Evolutionary conservation across 805 yeast species (phyloP).

Genomic region (Yarrowia yakushimensis): DNA sequence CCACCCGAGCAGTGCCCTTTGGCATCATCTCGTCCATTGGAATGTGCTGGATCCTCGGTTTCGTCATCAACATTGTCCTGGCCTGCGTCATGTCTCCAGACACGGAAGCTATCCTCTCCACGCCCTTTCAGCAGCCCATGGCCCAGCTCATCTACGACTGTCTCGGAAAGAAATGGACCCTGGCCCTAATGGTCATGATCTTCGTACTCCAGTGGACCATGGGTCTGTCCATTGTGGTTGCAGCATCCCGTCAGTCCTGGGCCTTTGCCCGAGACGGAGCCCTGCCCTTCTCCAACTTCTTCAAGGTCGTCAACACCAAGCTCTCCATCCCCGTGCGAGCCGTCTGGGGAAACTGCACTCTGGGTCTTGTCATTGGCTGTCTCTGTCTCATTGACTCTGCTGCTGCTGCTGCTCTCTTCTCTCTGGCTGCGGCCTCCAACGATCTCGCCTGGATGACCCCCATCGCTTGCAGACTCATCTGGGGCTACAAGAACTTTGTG

Average conservation of each 20-base stretch:
- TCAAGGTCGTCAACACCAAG: slow-evolving; percentile 55
- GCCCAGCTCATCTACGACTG: slow-evolving; percentile 63
- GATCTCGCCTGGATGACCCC: slow-evolving; percentile 63
- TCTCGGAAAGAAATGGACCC: slow-evolving; percentile 61
- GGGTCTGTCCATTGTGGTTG: slow-evolving; percentile 63
- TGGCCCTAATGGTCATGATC: slow-evolving; percentile 57
- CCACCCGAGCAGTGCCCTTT: slow-evolving; percentile 59
- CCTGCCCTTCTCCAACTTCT: slow-evolving; percentile 55
- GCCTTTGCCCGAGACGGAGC: slow-evolving; percentile 78
- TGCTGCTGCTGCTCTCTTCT: slow-evolving; percentile 64
- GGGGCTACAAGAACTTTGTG: slow-evolving; percentile 47
- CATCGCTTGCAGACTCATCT: slow-evolving; percentile 49
- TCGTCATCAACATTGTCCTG: slow-evolving; percentile 50
- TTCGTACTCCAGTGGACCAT: slow-evolving; percentile 60
- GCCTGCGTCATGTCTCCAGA: slow-evolving; percentile 52
- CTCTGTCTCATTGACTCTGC: slow-evolving; percentile 55
- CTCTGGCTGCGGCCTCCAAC: slow-evolving; percentile 60
- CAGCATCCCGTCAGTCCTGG: slow-evolving; percentile 68
- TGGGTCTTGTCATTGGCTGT: slow-evolving; percentile 52
- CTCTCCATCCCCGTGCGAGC: slow-evolving; percentile 66
- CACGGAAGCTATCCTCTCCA: slow-evolving; percentile 43
- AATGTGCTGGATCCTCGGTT: slow-evolving; percentile 58
- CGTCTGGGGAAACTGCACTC: slow-evolving; percentile 49
- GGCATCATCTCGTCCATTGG: slow-evolving; percentile 59
- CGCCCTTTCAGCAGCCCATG: slow-evolving; percentile 57